These are phyloP conservation scores for Goffeauzyma gilvescens DNA, from an alignment of 768 basidiomycete species.

Conservation along the genomic window DNA sequence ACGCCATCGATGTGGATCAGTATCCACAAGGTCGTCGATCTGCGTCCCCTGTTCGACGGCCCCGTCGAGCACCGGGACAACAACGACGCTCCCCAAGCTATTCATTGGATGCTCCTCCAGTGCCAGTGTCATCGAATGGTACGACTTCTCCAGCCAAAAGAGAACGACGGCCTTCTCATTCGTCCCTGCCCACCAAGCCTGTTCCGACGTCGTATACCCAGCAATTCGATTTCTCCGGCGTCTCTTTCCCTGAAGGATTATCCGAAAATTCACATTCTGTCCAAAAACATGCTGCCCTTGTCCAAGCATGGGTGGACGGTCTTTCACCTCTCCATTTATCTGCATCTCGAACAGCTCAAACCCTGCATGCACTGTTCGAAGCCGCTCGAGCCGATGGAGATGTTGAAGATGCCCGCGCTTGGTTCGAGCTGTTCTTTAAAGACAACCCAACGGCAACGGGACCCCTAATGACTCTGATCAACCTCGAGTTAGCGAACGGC, in stretches of 20 bases:
- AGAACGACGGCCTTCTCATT: too few species aligned
- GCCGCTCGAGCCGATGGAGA: conserved; percentile 60
- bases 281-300: conserved; percentile 15
- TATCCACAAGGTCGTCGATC: not conserved
- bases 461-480: conserved; percentile 36
- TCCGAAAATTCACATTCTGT: conserved; percentile 21
- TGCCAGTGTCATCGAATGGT: not conserved
- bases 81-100: conserved; percentile 9
- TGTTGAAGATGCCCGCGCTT: conserved; percentile 55
- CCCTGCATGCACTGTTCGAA: conserved; percentile 58
- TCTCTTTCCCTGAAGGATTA: conserved; percentile 21
- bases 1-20: too few species aligned
- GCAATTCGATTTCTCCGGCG: conserved; percentile 1
- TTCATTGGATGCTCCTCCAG: not conserved
- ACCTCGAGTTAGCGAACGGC: conserved; percentile 34
- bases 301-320: conserved; percentile 21
- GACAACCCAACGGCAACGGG: conserved; percentile 68
- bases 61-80: conserved; percentile 5
- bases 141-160: too few species aligned
- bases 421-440: conserved; percentile 63
- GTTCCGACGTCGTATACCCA: not conserved
- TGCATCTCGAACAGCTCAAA: too few species aligned
- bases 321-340: too few species aligned
- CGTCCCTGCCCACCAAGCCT: too few species aligned
- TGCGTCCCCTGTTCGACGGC: not conserved